Evolutionary conservation across 1,284 basidiomycete species (phyloP), one percentile per base, ranked within the genome.

Genomic region (Ceratobasidium sp.): DNA sequence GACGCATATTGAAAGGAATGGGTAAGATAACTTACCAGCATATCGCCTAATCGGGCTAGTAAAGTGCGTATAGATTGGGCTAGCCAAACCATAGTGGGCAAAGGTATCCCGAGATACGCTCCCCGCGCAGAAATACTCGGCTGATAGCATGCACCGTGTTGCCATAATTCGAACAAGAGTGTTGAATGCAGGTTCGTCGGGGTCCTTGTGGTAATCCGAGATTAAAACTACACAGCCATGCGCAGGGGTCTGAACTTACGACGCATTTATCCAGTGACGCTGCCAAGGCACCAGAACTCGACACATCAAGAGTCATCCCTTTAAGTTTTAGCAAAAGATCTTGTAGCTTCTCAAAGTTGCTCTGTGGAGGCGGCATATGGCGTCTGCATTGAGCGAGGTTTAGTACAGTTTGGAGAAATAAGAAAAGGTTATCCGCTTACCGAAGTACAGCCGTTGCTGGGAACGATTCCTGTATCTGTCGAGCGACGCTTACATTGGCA

Each of bases 151-250:
- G 78, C 97, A 99, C 20, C 97, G 84, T 1, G 97, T 99, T 1
- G 97, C 96, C 95, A 99, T 98, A 79, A 99, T 98, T 50, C 97
- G 89, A 53, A 99, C 96, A 13, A 99, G 86, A 0, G 95, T 99
- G 77, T 99, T 99, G 83, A 99, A 98, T 2, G 93, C 89, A 0
- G 93, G 92, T 75, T 93, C 86, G 7, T 80, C 77, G 0, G 90
- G 84, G 76, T 96, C 93, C 90, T n/a, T 94, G 74, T 67, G 25
- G 68, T 56, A 29, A 43, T 45, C 31, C 22, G 34, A 67, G 53
- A 35, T 31, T 5, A 32, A n/a, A 8, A 12, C 15, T 49, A 20
- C 17, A 32, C 15, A 29, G 22, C 35, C 50, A 17, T 45, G 52
- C 22, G 55, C 13, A n/a, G 22, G 43, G 49, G 54, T 35, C 0